Conservation (phyloP, 345 rosid genomes). For the Atalantia buxifolia region DNA sequence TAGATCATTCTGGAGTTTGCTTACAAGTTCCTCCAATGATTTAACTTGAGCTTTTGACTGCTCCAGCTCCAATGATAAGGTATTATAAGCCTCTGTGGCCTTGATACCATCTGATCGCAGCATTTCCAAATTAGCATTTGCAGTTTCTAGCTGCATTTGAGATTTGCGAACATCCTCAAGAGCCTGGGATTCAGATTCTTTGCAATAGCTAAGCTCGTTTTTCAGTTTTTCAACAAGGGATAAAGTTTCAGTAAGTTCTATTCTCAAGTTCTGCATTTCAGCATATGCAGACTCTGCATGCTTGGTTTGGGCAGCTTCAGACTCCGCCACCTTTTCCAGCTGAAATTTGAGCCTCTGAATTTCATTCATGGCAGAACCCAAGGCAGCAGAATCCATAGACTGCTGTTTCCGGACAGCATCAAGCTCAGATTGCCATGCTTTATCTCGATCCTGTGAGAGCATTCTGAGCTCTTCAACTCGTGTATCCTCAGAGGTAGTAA, state of each 20-base stretch:
- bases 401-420: conserved; percentile 93
- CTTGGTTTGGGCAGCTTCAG: conserved; percentile 55
- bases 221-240: conserved; percentile 66
- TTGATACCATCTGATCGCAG: conserved; percentile 56
- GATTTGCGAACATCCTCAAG: conserved; percentile 50
- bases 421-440: conserved; percentile 93
- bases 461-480: conserved; percentile 77
- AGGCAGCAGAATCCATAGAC: conserved; percentile 71
- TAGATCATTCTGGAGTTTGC: conserved; percentile 45
- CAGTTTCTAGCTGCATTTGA: conserved; percentile 61
- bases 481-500: conserved; percentile 74
- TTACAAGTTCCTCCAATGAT: conserved; percentile 63
- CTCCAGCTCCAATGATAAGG: conserved; percentile 60
- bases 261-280: conserved; percentile 56
- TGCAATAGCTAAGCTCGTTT: conserved; percentile 54
- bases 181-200: conserved; percentile 78
- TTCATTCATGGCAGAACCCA: conserved; percentile 82
- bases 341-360: conserved; percentile 85
- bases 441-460: conserved; percentile 85
- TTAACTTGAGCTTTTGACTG: conserved; percentile 53
- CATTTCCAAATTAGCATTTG: conserved; percentile 56
- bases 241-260: conserved; percentile 67
- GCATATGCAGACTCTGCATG: conserved; percentile 59
- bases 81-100: conserved; percentile 55
- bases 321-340: conserved; percentile 58